Percentiles rank a stretch among this genome's conserved stretches.
These are phyloP conservation scores for Eutypella sp. DNA, from an alignment of 2,329 filamentous ascomycete genomes.

Conservation along the genomic window DNA sequence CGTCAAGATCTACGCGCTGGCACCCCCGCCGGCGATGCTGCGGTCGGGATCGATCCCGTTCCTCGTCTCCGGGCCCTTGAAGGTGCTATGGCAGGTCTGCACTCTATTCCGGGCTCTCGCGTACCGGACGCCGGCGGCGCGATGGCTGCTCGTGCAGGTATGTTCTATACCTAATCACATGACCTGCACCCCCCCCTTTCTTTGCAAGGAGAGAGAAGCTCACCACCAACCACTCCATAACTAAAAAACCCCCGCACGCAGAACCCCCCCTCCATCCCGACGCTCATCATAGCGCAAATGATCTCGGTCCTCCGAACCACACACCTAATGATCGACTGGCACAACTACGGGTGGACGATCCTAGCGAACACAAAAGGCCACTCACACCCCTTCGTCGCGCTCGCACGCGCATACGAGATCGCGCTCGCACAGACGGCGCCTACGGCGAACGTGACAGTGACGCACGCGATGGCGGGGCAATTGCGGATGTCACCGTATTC, in stretches of 20 bases:
- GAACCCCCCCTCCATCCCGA: conserved; percentile 94
- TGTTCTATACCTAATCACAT: conserved; percentile 10
- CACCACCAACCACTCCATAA: no score
- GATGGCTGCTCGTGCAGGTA: conserved; percentile 82
- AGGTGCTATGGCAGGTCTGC: conserved; percentile 77
- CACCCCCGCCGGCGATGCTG: conserved; percentile 61
- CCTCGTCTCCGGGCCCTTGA: conserved; percentile 71
- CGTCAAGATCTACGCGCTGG: conserved; percentile 68
- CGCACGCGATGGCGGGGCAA: conserved; percentile 77
- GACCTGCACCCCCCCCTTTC: not conserved
- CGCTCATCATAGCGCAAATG: conserved; percentile 68
- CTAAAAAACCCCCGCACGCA: conserved; percentile 31
- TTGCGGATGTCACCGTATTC: conserved; percentile 60
- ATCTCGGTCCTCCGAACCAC: conserved; percentile 75
- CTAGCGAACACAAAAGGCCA: conserved; percentile 57
- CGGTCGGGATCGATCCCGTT: conserved; percentile 70
- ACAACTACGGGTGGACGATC: conserved; percentile 97
- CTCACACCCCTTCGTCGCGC: conserved; percentile 67
- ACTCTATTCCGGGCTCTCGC: conserved; percentile 67
- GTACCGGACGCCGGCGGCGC: conserved; percentile 67
- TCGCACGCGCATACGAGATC: conserved; percentile 75
- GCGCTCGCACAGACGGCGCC: conserved; percentile 63
- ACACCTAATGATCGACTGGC: conserved; percentile 88
- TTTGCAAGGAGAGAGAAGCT: not conserved
- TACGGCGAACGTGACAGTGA: conserved; percentile 78